A percentile compares a stretch with the other conserved stretches of the same genome.
Conservation (phyloP, 2,329 filamentous ascomycete genomes). For the Cercospora sp. region DNA sequence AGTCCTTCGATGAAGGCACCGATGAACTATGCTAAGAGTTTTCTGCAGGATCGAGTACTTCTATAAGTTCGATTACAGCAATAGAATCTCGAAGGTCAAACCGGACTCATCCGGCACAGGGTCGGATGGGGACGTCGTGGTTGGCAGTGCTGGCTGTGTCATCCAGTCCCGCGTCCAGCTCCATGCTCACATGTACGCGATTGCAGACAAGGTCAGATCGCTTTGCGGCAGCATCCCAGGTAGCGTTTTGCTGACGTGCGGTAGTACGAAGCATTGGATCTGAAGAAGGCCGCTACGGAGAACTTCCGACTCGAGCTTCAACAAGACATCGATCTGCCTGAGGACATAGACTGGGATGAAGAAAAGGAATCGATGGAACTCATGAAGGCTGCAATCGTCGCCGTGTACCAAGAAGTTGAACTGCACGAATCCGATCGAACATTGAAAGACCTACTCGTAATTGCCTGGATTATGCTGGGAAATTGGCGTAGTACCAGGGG, state of each 20-base stretch:
- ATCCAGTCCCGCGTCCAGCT: background rate
- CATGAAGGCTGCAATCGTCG: background rate
- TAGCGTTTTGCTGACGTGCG: too few species aligned
- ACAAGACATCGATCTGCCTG: too few species aligned
- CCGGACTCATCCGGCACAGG: too few species aligned
- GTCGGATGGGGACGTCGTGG: too few species aligned
- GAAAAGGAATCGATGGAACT: background rate
- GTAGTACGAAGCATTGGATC: background rate
- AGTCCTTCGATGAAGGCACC: too few species aligned
- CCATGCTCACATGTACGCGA: background rate
- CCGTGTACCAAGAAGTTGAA: background rate
- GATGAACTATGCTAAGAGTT: too few species aligned
- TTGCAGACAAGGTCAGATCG: too few species aligned
- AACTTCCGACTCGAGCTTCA: background rate
- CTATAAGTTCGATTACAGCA: background rate
- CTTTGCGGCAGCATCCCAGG: too few species aligned
- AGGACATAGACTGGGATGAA: too few species aligned
- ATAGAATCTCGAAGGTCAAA: too few species aligned
- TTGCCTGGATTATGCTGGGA: background rate
- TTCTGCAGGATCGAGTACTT: too few species aligned
- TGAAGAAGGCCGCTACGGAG: background rate
- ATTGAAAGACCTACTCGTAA: background rate
- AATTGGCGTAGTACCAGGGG: background rate
- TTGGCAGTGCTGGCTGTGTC: background rate
- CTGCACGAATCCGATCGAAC: background rate